Evolutionary conservation across 2,329 filamentous ascomycete genomes (phyloP).

Genomic region (Curvularia hawaiiensis): DNA sequence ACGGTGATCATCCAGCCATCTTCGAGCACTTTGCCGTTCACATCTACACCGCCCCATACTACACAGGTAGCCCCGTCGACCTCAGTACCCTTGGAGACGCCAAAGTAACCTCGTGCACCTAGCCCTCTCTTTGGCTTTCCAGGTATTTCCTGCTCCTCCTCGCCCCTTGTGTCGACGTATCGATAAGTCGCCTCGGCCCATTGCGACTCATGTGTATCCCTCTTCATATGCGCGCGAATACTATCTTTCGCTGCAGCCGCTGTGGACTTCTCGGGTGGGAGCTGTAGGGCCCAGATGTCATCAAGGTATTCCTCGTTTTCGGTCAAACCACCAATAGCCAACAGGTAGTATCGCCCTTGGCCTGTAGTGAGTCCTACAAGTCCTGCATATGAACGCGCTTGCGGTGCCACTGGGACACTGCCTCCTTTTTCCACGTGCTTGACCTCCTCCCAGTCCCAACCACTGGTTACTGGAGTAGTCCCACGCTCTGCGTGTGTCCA

Average conservation of each 20-base stretch:
- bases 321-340: constrained; percentile 56
- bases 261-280: constrained; percentile 54
- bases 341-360: constrained; percentile 58
- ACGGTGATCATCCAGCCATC: constrained; percentile 53
- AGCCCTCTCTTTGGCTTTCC: constrained; percentile 48
- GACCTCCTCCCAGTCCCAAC: constrained; percentile 43
- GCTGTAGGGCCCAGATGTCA: constrained; percentile 61
- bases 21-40: constrained; percentile 47
- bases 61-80: constrained; percentile 56
- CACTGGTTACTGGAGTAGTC: constrained; percentile 40
- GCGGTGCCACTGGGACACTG: constrained; percentile 38
- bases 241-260: constrained; percentile 58
- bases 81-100: constrained; percentile 49
- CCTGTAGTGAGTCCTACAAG: constrained; percentile 57
- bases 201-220: constrained; percentile 53
- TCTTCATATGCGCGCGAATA: constrained; percentile 52
- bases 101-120: constrained; percentile 49
- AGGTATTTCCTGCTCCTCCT: constrained; percentile 50
- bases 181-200: constrained; percentile 59
- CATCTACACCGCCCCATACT: constrained; percentile 60
- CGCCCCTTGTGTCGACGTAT: constrained; percentile 51
- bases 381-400: constrained; percentile 50
- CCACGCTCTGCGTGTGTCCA: constrained; percentile 45
- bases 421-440: constrained; percentile 21
- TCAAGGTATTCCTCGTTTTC: constrained; percentile 35